These are phyloP conservation scores for Aquilaria sinensis DNA, from an alignment of 345 rosid genomes.

Conservation along the genomic window DNA sequence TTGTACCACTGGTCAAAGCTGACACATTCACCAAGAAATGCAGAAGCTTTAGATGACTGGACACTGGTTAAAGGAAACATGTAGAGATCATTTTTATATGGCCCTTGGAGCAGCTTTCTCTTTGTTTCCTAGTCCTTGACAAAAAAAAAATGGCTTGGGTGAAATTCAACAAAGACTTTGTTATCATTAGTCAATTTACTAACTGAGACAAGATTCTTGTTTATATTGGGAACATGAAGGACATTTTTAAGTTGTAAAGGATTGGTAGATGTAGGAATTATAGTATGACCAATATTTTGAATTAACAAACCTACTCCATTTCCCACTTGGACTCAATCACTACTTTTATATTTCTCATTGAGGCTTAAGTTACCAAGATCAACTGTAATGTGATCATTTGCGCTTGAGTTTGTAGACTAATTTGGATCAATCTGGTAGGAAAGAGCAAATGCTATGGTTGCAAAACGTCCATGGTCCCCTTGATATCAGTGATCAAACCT, in stretches of 20 bases:
- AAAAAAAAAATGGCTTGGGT: not conserved
- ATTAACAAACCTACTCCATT: not conserved
- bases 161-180: not conserved
- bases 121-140: conserved; percentile 1
- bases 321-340: no score
- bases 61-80: not conserved
- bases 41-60: not conserved
- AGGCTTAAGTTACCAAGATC: no score
- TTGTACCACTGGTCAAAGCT: no score
- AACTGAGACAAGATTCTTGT: not conserved
- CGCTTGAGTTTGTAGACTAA: no score
- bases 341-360: no score
- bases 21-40: not conserved
- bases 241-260: not conserved
- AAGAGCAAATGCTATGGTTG: no score
- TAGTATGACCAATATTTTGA: not conserved
- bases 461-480: no score
- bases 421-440: no score
- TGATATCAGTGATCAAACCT: not conserved
- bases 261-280: not conserved
- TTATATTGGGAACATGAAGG: conserved; percentile 5
- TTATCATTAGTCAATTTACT: not conserved
- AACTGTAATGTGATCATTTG: no score
- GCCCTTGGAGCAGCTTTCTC: no score
- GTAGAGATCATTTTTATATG: not conserved